Evolutionary conservation across 768 basidiomycete species (phyloP).

Genomic region (Tubosaeta sp.): DNA sequence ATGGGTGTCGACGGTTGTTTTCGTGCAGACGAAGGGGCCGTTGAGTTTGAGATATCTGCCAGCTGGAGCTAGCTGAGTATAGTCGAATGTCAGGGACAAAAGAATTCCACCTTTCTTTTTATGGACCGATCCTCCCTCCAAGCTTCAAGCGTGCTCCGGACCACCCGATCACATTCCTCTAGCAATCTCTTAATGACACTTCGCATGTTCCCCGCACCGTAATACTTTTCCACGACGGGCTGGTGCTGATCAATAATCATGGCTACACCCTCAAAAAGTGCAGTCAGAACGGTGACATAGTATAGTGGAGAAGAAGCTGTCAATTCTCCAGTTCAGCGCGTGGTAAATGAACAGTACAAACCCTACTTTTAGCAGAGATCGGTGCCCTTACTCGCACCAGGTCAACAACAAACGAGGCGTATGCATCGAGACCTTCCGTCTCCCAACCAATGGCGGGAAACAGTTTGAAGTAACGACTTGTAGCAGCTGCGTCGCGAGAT

Average conservation of each 20-base stretch:
- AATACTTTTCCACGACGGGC: constrained; percentile 97
- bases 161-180: constrained; percentile 83
- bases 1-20: constrained; percentile 28
- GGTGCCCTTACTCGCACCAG: constrained; percentile 78
- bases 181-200: constrained; percentile 71
- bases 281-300: constrained; percentile 85
- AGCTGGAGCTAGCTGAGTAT: constrained; percentile 33
- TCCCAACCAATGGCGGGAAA: constrained; percentile 97
- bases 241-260: constrained; percentile 98
- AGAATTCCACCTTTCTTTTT: constrained; percentile 61
- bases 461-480: constrained; percentile 93
- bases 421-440: constrained; percentile 83
- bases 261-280: constrained; percentile 92
- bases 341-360: constrained; percentile 6
- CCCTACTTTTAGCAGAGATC: constrained; percentile 75
- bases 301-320: constrained; percentile 89
- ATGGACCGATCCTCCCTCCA: constrained; percentile 93
- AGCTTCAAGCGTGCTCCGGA: constrained; percentile 64
- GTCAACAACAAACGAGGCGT: constrained; percentile 90
- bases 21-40: constrained; percentile 29
- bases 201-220: constrained; percentile 84
- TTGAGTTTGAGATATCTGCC: constrained; percentile 43
- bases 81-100: constrained; percentile 1
- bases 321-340: constrained; percentile 4
- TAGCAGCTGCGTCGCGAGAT: constrained; percentile 77